Conservation (phyloP, 179 eudicot genomes). For the Beta corolliflora region DNA sequence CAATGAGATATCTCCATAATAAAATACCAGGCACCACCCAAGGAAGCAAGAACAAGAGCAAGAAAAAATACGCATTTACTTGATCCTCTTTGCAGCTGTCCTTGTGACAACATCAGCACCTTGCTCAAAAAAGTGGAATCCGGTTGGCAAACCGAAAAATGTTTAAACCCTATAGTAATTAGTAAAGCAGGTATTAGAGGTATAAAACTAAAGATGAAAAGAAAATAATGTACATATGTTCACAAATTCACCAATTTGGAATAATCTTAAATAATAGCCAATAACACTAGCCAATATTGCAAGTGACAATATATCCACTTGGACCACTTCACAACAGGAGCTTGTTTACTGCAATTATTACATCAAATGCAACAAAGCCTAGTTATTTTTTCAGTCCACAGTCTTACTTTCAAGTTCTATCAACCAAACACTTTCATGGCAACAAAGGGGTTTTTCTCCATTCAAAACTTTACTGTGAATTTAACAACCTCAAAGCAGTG, state of each 20-base stretch:
- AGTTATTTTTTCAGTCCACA: neutral
- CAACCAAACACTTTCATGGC: neutral
- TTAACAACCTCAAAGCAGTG: neutral
- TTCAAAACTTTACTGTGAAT: neutral
- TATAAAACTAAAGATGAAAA: conserved; percentile 13
- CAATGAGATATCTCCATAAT: conserved; percentile 29
- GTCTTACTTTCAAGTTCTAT: neutral
- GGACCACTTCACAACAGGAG: neutral
- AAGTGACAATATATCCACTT: neutral
- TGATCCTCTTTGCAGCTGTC: conserved; percentile 89
- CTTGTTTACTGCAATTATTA: neutral
- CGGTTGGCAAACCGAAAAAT: conserved; percentile 97
- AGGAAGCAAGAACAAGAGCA: conserved; percentile 10
- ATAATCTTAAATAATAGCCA: neutral
- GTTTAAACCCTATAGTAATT: conserved; percentile 68
- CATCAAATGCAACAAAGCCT: neutral
- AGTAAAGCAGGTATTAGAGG: conserved; percentile 13
- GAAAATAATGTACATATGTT: neutral
- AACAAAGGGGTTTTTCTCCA: neutral
- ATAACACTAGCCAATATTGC: conserved; percentile 4
- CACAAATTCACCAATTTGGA: neutral
- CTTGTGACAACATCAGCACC: conserved; percentile 99
- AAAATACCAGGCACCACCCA: neutral
- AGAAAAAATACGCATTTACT: conserved; percentile 44
- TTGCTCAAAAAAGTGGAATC: conserved; percentile 97